Evolutionary conservation across 257 asterid species (phyloP), one percentile per base, ranked within the genome.

Genomic region (Nyctanthes arbortristis): DNA sequence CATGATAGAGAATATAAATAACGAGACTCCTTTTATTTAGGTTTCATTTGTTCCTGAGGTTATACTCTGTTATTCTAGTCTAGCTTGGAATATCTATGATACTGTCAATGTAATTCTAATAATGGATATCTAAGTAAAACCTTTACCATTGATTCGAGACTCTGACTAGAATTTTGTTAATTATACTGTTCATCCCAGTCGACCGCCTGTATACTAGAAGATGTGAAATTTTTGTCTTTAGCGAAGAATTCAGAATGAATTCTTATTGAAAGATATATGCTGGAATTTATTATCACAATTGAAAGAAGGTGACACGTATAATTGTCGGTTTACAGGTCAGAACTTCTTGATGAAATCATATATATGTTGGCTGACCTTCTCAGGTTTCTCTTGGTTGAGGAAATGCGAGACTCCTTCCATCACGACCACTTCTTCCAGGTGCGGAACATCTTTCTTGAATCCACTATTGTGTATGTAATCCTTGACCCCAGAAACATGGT

Each of bases 381-480:
- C 61, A 14, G 75, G 67, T 59, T 45, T 70, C 67, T 60, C 75
- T 61, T 70, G 72, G 54, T 67, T 67, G 31, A 67, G 12, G 33
- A 67, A 67, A 55, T 67, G 72, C 20, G 72, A 63, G 8, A 67
- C 72, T 58, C 72, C 72, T 37, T 67, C 54, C 72, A 67, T 54
- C 18, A 67, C 72, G 16, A 67, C 64, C 52, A 67, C 56, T 24
- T 36, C 63, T 14, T 52, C 54, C 37, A 67, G n/a, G 12, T 60
- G 39, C 12, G 72, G 72, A 4, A 67, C 72, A 52, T 67, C 63
- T 31, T 11, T 54, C 57, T 67, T 54, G 72, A 67, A 67, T 5
- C 72, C 72, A 6, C 72, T 63, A 0, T 54, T 22, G 36, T 67
- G 72, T 52, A 67, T 32, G 29, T 52, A 67, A 5, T 67, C 52